Percentiles rank a stretch among this genome's conserved stretches.
Conservation (phyloP, 140 eudicot genomes). For the Flaveria floridana region DNA sequence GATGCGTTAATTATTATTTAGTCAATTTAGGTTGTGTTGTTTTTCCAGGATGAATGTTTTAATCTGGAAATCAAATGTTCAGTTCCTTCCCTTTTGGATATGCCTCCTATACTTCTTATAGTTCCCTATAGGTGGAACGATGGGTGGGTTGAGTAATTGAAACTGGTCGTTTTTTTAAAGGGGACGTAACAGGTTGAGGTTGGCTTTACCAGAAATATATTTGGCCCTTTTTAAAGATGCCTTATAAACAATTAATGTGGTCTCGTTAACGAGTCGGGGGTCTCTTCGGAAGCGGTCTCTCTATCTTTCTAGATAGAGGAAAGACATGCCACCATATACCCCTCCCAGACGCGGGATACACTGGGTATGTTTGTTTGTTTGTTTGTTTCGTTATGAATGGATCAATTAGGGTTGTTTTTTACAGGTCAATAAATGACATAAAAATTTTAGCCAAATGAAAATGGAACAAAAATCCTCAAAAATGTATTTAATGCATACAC, state of each 20-base stretch:
- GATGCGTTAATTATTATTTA: background rate
- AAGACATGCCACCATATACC: no score
- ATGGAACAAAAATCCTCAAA: background rate
- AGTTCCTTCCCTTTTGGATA: slow-evolving; percentile 3
- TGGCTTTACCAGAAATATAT: background rate
- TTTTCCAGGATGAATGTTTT: slow-evolving; percentile 3
- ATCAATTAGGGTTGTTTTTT: background rate
- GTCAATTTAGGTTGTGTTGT: background rate
- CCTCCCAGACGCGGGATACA: no score
- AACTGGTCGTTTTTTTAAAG: background rate
- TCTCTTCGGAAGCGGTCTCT: no score
- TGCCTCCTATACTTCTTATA: background rate
- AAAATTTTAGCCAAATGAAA: background rate
- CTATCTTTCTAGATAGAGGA: no score
- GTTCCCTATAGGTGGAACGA: background rate
- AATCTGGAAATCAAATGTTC: background rate
- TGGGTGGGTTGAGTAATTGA: background rate
- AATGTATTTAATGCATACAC: background rate
- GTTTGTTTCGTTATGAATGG: background rate
- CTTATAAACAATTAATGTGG: background rate
- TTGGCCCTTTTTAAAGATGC: background rate
- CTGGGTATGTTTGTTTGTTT: no score
- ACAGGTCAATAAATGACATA: background rate
- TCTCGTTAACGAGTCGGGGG: no score
- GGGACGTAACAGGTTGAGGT: background rate